These are phyloP conservation scores for Fusarium sp. DNA, from an alignment of 2,329 filamentous ascomycete genomes.

Conservation along the genomic window DNA sequence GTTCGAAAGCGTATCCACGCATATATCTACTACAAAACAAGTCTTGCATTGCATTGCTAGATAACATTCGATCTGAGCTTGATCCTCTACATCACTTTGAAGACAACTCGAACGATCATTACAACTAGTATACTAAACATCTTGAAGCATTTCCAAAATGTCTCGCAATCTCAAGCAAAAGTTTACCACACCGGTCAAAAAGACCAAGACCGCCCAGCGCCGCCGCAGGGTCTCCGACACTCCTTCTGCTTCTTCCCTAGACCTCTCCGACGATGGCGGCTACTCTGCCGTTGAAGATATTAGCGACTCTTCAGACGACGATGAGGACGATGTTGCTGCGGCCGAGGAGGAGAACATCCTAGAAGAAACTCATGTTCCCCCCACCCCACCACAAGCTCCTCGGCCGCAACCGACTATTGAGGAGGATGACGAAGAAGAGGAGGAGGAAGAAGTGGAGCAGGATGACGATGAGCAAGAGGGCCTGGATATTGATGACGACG, in stretches of 20 bases:
- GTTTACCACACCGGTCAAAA: slow-evolving; percentile 56
- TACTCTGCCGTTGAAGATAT: slow-evolving; percentile 84
- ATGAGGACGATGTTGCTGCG: slow-evolving; percentile 81
- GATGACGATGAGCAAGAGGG: slow-evolving; percentile 55
- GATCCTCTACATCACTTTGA: background rate
- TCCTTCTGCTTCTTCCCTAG: slow-evolving; percentile 63
- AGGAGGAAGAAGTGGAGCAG: slow-evolving; percentile 52
- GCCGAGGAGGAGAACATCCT: slow-evolving; percentile 82
- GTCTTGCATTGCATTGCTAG: background rate
- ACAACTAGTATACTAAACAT: background rate
- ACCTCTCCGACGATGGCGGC: slow-evolving; percentile 75
- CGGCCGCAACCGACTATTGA: slow-evolving; percentile 55
- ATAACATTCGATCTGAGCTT: background rate
- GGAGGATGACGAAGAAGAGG: slow-evolving; percentile 51
- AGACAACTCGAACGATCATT: background rate
- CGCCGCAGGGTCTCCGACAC: slow-evolving; percentile 62
- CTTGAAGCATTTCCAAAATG: slow-evolving; percentile 50
- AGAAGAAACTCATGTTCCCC: slow-evolving; percentile 53
- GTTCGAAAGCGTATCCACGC: background rate
- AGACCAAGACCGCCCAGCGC: slow-evolving; percentile 54
- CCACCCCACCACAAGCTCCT: slow-evolving; percentile 57
- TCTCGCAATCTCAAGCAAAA: slow-evolving; percentile 65
- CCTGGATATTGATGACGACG: slow-evolving; percentile 54
- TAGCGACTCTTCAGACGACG: slow-evolving; percentile 79
- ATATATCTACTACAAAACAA: background rate